These are phyloP conservation scores for Brassica balearica DNA, from an alignment of 441 rosid genomes.

Conservation along the genomic window DNA sequence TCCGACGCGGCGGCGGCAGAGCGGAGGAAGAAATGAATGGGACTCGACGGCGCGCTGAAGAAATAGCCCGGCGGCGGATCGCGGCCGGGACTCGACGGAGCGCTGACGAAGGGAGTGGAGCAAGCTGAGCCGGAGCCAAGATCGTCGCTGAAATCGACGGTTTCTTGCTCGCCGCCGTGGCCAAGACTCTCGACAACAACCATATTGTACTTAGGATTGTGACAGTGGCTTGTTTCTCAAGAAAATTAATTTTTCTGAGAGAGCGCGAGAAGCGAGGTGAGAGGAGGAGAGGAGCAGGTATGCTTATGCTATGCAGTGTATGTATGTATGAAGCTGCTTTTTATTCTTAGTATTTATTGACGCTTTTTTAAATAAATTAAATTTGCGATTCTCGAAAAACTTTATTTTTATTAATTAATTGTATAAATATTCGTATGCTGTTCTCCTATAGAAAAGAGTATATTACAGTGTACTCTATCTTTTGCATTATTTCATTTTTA, in stretches of 20 bases:
- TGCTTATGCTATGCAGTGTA: slow-evolving; percentile 32
- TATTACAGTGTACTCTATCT: slow-evolving; percentile 21
- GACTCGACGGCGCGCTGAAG: slow-evolving; percentile 96
- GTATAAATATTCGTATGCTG: background rate
- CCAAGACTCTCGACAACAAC: slow-evolving; percentile 21
- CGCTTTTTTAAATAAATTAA: background rate
- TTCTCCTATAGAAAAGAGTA: slow-evolving; percentile 17
- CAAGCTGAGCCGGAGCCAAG: slow-evolving; percentile 58
- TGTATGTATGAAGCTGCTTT: slow-evolving; percentile 30
- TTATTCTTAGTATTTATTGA: slow-evolving; percentile 37
- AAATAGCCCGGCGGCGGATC: slow-evolving; percentile 66
- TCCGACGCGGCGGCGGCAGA: slow-evolving; percentile 40
- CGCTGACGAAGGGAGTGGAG: slow-evolving; percentile 93
- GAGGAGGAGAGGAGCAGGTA: slow-evolving; percentile 10
- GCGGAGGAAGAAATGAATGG: slow-evolving; percentile 79
- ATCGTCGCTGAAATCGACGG: slow-evolving; percentile 48
- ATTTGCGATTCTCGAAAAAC: slow-evolving; percentile 18
- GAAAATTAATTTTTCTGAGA: slow-evolving; percentile 27
- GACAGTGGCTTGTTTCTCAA: slow-evolving; percentile 42
- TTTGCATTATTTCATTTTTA: background rate
- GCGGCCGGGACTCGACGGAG: slow-evolving; percentile 97
- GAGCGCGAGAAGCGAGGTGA: slow-evolving; percentile 45
- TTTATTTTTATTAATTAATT: background rate
- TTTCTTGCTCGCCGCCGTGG: slow-evolving; percentile 41
- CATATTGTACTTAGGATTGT: slow-evolving; percentile 33